Percentiles rank a stretch among this genome's conserved stretches.
Evolutionary conservation across 1,139 yeast genomes (phyloP).

Genomic region (Yamadazyma diddensiae): DNA sequence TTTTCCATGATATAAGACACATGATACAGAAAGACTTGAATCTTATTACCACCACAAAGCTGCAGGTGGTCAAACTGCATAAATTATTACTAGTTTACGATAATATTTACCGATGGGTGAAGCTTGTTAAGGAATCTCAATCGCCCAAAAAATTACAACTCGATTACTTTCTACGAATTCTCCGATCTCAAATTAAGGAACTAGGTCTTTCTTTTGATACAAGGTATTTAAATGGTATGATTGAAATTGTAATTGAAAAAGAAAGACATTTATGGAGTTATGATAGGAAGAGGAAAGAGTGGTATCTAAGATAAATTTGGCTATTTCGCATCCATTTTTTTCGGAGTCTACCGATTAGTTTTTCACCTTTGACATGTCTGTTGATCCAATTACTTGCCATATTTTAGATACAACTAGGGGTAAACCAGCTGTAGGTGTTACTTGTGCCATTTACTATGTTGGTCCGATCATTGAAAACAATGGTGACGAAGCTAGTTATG

Average conservation of each 20-base stretch:
- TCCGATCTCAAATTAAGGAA: conserved; percentile 4
- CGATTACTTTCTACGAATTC: conserved; percentile 13
- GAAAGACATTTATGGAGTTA: conserved; percentile 24
- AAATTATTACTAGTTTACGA: conserved; percentile 15
- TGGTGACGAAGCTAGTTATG: conserved; percentile 25
- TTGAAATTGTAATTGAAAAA: conserved; percentile 22
- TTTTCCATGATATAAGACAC: conserved; percentile 35
- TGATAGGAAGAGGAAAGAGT: conserved; percentile 17
- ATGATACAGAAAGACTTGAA: conserved; percentile 20
- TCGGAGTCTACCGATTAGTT: conserved; percentile 6
- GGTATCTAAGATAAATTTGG: conserved; percentile 13
- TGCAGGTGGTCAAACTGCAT: conserved; percentile 20
- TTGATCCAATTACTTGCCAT: conserved; percentile 78
- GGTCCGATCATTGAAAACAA: conserved; percentile 26
- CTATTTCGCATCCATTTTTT: conserved; percentile 1
- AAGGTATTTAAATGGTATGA: conserved; percentile 27
- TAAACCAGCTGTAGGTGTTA: conserved; percentile 68
- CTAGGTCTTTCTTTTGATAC: too few relatives aligned
- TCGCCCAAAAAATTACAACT: conserved; percentile 12
- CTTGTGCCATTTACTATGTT: conserved; percentile 52
- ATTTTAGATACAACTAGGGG: conserved; percentile 83
- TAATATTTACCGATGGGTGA: conserved; percentile 18
- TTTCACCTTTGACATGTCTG: conserved; percentile 20
- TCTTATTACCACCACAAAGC: conserved; percentile 22
- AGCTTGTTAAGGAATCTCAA: conserved; percentile 9